phyloP scores from a whole-genome alignment of 2,329 filamentous ascomycete species.

The Aspergillus floridensis region DNA sequence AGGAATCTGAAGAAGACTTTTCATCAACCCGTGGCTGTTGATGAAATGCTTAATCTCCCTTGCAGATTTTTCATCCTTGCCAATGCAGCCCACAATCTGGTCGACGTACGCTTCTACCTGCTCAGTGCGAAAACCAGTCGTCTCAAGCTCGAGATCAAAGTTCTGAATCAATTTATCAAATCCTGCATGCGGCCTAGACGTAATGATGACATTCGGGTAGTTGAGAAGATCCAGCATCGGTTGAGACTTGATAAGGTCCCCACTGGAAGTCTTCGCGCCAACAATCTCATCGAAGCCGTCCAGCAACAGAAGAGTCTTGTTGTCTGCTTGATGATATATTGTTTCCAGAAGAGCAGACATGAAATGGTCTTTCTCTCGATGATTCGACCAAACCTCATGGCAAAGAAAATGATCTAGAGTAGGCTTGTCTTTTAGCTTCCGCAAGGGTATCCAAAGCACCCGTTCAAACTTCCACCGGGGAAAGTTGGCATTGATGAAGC shows the following conservation, averaged over 20 bases:
- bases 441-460: conserved; percentile 43
- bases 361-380: too few relatives aligned
- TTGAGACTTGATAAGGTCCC: too few relatives aligned
- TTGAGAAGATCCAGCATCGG: background rate
- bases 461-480: conserved; percentile 36
- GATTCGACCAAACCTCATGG: background rate
- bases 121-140: background rate
- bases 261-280: too few relatives aligned
- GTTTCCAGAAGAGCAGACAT: too few relatives aligned
- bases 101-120: conserved; percentile 17
- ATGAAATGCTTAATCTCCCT: conserved; percentile 27
- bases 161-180: background rate
- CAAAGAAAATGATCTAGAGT: background rate
- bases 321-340: too few relatives aligned
- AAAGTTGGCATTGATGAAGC: conserved; percentile 27
- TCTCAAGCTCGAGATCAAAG: conserved; percentile 1
- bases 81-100: conserved; percentile 6
- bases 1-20: conserved; percentile 42
- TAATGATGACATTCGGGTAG: conserved; percentile 39
- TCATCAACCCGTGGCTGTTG: conserved; percentile 29
- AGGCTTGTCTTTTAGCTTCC: conserved; percentile 27
- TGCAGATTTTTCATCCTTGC: conserved; percentile 24
- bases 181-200: conserved; percentile 35
- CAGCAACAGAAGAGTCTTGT: background rate
- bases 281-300: conserved; percentile 9